Conservation (phyloP, 805 yeast species). For the Cyberlindnera saturnus region DNA sequence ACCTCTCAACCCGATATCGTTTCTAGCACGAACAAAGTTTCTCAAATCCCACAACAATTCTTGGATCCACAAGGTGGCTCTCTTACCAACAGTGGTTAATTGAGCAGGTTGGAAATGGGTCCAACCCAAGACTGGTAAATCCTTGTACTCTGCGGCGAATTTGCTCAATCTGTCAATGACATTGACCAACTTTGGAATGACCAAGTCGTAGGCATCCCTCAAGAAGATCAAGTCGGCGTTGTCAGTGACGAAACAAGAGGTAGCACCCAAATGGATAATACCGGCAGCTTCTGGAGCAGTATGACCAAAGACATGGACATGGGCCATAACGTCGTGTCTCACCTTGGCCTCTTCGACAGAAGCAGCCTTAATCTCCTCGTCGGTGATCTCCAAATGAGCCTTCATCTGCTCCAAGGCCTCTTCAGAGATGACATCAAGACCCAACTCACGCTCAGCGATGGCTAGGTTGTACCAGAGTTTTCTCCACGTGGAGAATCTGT, state of each 20-base stretch:
- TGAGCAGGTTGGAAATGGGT: constrained; percentile 99
- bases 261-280: constrained; percentile 96
- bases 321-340: constrained; percentile 99
- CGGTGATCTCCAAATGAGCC: constrained; percentile 73
- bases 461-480: constrained; percentile 94
- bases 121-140: constrained; percentile 96
- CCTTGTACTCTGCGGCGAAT: constrained; percentile 90
- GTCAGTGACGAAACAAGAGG: constrained; percentile 96
- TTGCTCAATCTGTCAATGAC: constrained; percentile 85
- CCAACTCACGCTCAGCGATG: constrained; percentile 89
- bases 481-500: constrained; percentile 97
- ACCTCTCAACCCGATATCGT: constrained; percentile 94
- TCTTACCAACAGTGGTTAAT: constrained; percentile 96
- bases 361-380: constrained; percentile 87
- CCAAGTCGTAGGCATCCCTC: constrained; percentile 89
- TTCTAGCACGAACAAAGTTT: constrained; percentile 92
- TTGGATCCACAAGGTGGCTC: constrained; percentile 97
- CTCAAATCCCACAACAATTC: constrained; percentile 97
- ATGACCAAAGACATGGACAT: constrained; percentile 91
- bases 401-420: constrained; percentile 88
- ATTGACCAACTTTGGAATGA: constrained; percentile 92
- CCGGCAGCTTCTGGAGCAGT: constrained; percentile 96
- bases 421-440: constrained; percentile 77
- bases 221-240: constrained; percentile 95
- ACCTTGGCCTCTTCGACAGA: constrained; percentile 93